Percentiles rank a stretch among this genome's conserved stretches.
These are phyloP conservation scores for Xylariaceae sp. DNA, from an alignment of 2,329 filamentous ascomycete genomes.

Conservation along the genomic window DNA sequence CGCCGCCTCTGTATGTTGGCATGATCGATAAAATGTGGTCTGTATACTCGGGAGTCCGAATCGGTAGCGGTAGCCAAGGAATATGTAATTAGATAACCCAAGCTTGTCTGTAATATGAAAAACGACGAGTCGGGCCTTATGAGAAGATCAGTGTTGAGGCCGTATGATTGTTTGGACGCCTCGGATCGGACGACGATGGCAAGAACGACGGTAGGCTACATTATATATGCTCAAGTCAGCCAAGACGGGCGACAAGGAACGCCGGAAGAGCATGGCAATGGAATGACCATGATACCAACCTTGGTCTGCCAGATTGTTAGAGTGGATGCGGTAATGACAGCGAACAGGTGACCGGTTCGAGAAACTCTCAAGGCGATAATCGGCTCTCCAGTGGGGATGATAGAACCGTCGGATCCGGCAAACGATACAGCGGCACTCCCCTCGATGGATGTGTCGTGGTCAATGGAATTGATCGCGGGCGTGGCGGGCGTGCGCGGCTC, in stretches of 20 bases:
- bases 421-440: conserved; percentile 27
- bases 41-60: conserved; percentile 75
- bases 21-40: conserved; percentile 68
- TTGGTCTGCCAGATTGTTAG: conserved; percentile 97
- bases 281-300: conserved; percentile 44
- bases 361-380: conserved; percentile 73
- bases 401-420: conserved; percentile 32
- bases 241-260: not conserved
- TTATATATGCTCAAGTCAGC: conserved; percentile 22
- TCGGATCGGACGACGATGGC: conserved; percentile 78
- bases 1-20: conserved; percentile 58
- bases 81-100: conserved; percentile 90
- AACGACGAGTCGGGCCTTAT: conserved; percentile 89
- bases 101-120: conserved; percentile 79
- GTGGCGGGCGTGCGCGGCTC: conserved; percentile 51
- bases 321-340: conserved; percentile 76
- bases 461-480: conserved; percentile 54
- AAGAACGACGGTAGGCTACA: conserved; percentile 79
- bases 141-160: conserved; percentile 75
- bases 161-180: conserved; percentile 75
- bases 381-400: conserved; percentile 49
- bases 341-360: conserved; percentile 75
- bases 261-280: conserved; percentile 11
- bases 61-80: conserved; percentile 83
- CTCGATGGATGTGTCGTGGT: conserved; percentile 44